Base-by-base conservation (phyloP, 1,139 yeast genomes). In the Taphrina wiesneri region DNA sequence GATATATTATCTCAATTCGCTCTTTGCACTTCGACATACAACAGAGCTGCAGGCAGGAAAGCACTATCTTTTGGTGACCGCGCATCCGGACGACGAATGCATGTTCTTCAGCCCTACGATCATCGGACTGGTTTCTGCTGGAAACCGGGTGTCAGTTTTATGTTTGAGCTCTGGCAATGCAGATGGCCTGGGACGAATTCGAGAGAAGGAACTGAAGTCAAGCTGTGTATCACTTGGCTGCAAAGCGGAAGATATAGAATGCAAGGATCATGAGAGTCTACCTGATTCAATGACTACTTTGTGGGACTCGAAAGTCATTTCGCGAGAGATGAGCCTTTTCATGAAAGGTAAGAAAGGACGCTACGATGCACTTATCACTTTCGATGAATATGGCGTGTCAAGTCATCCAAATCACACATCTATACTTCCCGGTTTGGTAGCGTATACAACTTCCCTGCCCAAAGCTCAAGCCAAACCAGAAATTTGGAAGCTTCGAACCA, bases 31-130 rank as follows among this genome's bases (percentile, higher is more conserved):
- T 17, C 60, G 67, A 23, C 41, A 49, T 36, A 45, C 57, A 36
- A 49, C 67, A 15, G 32, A 30, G 30, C 39, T 43, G 36, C 68
- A 53, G 62, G 54, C 36, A 1, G 61, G 54, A 19, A 71, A 69
- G 49, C 69, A 69, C 32, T 68, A 78, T 49, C 71, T 77, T 23
- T 70, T 89, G 59, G 79, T 93, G 21, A 86, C 91, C 51, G 97
- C 97, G 0, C 99, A 95, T 76, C 99, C 99, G 0, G 99, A 95
- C 76, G 99, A 95, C 75, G 99, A 95, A 76, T 93, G 91, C 67
- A 95, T 95, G 99, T 95, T 95, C 77, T 95, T 93, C 74, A 85
- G 92, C 0, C 99, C 99, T 0, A 81, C 96, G 0, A 73, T 90
- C 54, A 25, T 46, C 34, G 54, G 52, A 9, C 47, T 52, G 19